Base-by-base conservation (phyloP, 2,329 filamentous ascomycete genomes). In the Penicillium janthinellum region DNA sequence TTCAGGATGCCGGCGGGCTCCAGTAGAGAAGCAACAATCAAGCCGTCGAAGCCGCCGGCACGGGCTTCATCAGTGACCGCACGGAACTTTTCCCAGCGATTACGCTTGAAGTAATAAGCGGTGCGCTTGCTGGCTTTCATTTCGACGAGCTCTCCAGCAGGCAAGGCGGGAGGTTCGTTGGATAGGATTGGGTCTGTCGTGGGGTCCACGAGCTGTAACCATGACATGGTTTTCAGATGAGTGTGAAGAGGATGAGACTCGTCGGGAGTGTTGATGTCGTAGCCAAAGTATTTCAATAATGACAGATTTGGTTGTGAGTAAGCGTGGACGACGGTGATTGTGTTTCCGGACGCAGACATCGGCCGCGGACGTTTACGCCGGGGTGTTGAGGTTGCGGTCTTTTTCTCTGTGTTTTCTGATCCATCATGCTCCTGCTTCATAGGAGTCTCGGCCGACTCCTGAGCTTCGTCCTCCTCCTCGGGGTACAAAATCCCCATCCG, bases 151-250 rank as follows among this genome's bases (percentile, higher is more conserved):
- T 84, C 83, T 15, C 87, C 84, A 0, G 87, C 80, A 0, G 86
- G 69, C 1, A 88, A 80, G 0, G 78, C 72, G 0, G 86, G 81
- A 0, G 92, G 89, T 55, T 88, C 84, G 28, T 85, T 83, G 35
- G 81, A 77, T 76, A 96, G 96, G 4, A 89, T 86, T 0, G 85
- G 83, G 74, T 98, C 95, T 34, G 86, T 80, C 38, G 85, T 79
- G 0, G 95, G 95, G 25, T 90, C 84, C 15, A 97, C 79, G 5
- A 99, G 86, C 76, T 98, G 94, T 2, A 99, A 85, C 93, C 94
- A 99, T 31, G 91, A 94, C 34, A 98, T 81, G 5, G 89, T 86
- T 69, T 94, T 89, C 54, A 99, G 86, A 72, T 95, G 89, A 15
- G 85, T 88, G 75, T 89, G 85, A 11, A 99, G 86, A 0, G 95